Evolutionary conservation across 805 yeast genomes (phyloP).

Genomic region (Candida xiaguanensis): DNA sequence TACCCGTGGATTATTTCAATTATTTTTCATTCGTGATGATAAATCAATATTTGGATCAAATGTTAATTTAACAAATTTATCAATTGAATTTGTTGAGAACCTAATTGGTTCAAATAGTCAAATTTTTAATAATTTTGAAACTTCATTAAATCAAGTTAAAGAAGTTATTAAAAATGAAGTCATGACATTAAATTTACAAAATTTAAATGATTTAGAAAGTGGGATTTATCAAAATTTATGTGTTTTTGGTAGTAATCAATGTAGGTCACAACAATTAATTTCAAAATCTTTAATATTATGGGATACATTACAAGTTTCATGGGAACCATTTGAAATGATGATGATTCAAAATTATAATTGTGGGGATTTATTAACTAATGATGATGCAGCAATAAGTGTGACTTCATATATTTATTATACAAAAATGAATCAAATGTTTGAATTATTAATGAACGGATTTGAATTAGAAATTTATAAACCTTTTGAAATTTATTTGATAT

Average conservation of each 20-base stretch:
- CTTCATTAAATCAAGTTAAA: constrained; percentile 8
- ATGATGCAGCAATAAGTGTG: constrained; percentile 55
- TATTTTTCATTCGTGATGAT: constrained; percentile 61
- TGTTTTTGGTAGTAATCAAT: constrained; percentile 52
- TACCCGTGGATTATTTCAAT: constrained; percentile 61
- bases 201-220: constrained; percentile 46
- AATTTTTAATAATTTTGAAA: constrained; percentile 21
- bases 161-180: constrained; percentile 8
- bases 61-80: constrained; percentile 19
- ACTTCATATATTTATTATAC: constrained; percentile 65
- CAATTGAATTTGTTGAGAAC: constrained; percentile 38
- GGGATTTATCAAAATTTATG: constrained; percentile 33
- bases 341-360: constrained; percentile 31
- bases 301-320: constrained; percentile 78
- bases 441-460: constrained; percentile 68
- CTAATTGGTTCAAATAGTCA: constrained; percentile 31
- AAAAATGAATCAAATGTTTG: constrained; percentile 69
- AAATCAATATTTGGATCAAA: constrained; percentile 51
- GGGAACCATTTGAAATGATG: constrained; percentile 60
- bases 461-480: constrained; percentile 69
- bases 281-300: constrained; percentile 55
- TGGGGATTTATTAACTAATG: constrained; percentile 32
- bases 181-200: constrained; percentile 15
- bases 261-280: constrained; percentile 75
- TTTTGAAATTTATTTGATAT: constrained; percentile 65